Evolutionary conservation across 2,329 filamentous ascomycete genomes (phyloP), one percentile per base, ranked within the genome.

Genomic region (Penicillium thymicola): DNA sequence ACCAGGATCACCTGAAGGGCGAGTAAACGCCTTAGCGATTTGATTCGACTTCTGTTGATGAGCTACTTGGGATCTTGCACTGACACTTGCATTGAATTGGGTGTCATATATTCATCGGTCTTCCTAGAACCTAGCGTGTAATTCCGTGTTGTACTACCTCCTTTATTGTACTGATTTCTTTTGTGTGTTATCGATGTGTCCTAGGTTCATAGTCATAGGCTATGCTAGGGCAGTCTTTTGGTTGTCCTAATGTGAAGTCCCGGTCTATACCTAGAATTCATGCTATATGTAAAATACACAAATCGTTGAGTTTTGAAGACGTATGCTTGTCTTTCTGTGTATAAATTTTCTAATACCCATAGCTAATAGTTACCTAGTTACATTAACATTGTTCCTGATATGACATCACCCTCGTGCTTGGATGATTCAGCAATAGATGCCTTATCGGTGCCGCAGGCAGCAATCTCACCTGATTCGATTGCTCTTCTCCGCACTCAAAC

Each of bases 1-100:
- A 80, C 76, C 85, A 88, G 77, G 83, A 86, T 61, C 85, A 84
- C 73, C 76, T 87, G 56, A 87, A 87, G 79, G 84, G 85, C 62
- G 83, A 86, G 77, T 86, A 81, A 69, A 70, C 58, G 43, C 42
- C 28, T 57, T 16, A n/a, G 38, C 13, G 18, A 36, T 50, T 44
- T 54, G 28, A 14, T 46, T 54, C 52, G 30, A 56, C 42, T 50
- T 44, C 28, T 36, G 43, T 51, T 21, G 44, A 37, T 42, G 37
- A 46, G 43, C 53, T 51, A 43, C 25, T 38, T 49, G 43, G 56
- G 32, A 43, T 42, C 25, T 53, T 51, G 37, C 43, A 54, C 40
- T 51, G 48, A 49, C 48, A 57, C 37, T 57, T 59, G 55, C 45
- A 56, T 55, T 51, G 52, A 49, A 58, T 64, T 64, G 59, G 50